A percentile compares a stretch with the other conserved stretches of the same genome.
phyloP scores from a whole-genome alignment of 805 yeast genomes.

The Tetrapisispora namnaoensis region DNA sequence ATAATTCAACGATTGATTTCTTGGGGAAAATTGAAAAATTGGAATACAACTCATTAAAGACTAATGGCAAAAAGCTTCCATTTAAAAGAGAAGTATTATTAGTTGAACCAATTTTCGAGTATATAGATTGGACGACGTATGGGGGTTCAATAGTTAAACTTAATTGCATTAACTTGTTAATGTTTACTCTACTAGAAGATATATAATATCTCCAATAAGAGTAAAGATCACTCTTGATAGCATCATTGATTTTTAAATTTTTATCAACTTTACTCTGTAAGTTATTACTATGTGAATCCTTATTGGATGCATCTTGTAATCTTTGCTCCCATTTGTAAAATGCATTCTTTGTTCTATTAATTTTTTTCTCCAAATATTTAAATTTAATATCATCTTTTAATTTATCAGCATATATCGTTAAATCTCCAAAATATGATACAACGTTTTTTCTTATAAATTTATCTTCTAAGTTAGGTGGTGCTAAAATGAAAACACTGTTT shows the following conservation, averaged over 20 bases:
- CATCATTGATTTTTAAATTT: conserved; percentile 13
- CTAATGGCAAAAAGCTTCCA: conserved; percentile 55
- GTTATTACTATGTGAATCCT: conserved; percentile 5
- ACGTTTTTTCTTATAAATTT: conserved; percentile 66
- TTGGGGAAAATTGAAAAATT: conserved; percentile 49
- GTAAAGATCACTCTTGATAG: conserved; percentile 19
- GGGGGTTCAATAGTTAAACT: conserved; percentile 62
- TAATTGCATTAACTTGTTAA: conserved; percentile 48
- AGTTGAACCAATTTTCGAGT: conserved; percentile 34
- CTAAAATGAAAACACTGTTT: conserved; percentile 54
- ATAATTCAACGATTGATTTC: conserved; percentile 43
- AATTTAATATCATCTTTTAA: conserved; percentile 20
- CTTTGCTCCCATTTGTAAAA: conserved; percentile 79
- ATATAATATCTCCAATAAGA: conserved; percentile 25
- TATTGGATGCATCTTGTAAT: conserved; percentile 19
- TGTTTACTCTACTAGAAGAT: conserved; percentile 33
- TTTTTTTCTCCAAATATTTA: conserved; percentile 49
- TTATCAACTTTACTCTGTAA: background rate
- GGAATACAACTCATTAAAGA: conserved; percentile 51
- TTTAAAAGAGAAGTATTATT: conserved; percentile 43
- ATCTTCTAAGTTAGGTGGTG: conserved; percentile 80
- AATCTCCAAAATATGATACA: conserved; percentile 86
- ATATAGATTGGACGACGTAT: conserved; percentile 14
- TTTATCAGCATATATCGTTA: conserved; percentile 39
- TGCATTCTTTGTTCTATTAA: conserved; percentile 60